A percentile compares a stretch with the other conserved stretches of the same genome.
These are phyloP conservation scores for Tetracladium marchalianum DNA, from an alignment of 495 filamentous ascomycete genomes.

Conservation along the genomic window DNA sequence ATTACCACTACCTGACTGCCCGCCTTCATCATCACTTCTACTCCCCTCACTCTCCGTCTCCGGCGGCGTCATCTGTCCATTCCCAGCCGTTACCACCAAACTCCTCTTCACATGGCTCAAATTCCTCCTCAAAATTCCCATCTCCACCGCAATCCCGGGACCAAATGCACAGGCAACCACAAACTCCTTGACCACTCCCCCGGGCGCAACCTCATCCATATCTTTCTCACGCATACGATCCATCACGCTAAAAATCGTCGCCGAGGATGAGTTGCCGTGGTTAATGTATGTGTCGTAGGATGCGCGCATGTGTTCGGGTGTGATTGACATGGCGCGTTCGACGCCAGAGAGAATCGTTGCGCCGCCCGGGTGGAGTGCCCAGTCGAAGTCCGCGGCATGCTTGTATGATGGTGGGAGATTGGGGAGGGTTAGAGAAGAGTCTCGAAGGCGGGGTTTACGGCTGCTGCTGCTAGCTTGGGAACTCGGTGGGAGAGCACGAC, in stretches of 20 bases:
- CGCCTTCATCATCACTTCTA: conserved; percentile 20
- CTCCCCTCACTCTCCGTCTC: conserved; percentile 16
- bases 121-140: conserved; percentile 44
- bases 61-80: conserved; percentile 12
- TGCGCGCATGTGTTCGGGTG: conserved; percentile 47
- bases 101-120: conserved; percentile 14
- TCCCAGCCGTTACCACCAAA: conserved; percentile 3
- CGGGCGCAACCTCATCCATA: conserved; percentile 40
- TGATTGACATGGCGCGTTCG: conserved; percentile 41
- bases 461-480: conserved; percentile 36
- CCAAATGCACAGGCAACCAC: conserved; percentile 58
- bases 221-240: conserved; percentile 46
- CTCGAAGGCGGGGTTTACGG: conserved; percentile 38
- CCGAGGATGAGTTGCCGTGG: conserved; percentile 52
- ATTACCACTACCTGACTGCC: conserved; percentile 10
- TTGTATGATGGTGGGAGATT: conserved; percentile 31
- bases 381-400: conserved; percentile 46
- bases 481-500: conserved; percentile 48
- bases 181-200: conserved; percentile 35
- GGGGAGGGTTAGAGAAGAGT: conserved; percentile 32
- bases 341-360: conserved; percentile 52
- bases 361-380: conserved; percentile 61
- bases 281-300: conserved; percentile 54
- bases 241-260: conserved; percentile 51
- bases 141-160: conserved; percentile 53